Evolutionary conservation across 495 filamentous ascomycete genomes (phyloP), one percentile per base, ranked within the genome.

Genomic region (Daldinia concentrica): DNA sequence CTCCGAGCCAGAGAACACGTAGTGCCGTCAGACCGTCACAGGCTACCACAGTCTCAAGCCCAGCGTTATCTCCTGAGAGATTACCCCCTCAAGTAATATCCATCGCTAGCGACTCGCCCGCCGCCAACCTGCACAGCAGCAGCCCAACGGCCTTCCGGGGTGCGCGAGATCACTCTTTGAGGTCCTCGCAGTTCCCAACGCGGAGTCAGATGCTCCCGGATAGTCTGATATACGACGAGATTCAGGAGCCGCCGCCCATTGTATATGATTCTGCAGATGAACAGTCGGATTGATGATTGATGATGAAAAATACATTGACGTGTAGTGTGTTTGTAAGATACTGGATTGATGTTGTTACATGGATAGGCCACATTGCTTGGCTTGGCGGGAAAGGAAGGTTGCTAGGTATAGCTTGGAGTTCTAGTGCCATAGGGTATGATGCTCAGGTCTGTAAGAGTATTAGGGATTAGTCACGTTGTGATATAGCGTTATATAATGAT

Each of bases 191-290:
- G 69, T 77, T 79, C 4, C 64, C 79, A 63, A 82, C 80, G 4
- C 77, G 76, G 48, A 86, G 83, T 55, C 82, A 87, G 75, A 75
- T 88, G 74, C 77, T 86, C 60, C 83, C 83, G 32, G 85, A 87
- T 43, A 88, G 86, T 73, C 70, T 89, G 68, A 32, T 88, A 66
- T 74, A 82, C 37, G 84, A 85, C 65, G 80, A 82, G 72, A 72
- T 85, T 36, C 77, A 79, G 17, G 71, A 62, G 12, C 84, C 82
- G 36, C 84, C 82, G 1, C 58, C 77, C 3, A 75, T 79, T 30
- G 75, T 84, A 30, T 80, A 74, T 74, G 84, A 86, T 69, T 82
- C 79, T 4, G 83, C 83, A 17, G 82, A 80, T 37, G 85, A 86
- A n/a, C 71, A 78, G 17, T 76, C 75, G 15, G 63, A 76, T 54